Evolutionary conservation across 2,329 filamentous ascomycete genomes (phyloP), one percentile per base, ranked within the genome.

Genomic region (Cladosporium sphaerospermum): DNA sequence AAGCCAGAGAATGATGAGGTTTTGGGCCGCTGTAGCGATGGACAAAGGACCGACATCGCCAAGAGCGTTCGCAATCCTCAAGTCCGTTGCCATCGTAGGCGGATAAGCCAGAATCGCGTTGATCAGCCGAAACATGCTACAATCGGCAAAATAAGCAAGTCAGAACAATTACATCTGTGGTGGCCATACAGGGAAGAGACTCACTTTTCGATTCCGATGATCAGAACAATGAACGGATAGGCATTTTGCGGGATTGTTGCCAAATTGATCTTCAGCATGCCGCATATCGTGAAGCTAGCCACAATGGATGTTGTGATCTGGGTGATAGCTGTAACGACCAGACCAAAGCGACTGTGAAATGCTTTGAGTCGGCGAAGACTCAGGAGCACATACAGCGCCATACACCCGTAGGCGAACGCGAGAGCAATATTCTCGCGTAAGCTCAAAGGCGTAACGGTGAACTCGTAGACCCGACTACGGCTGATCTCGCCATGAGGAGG

Each of bases 201-300:
- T 50, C 18, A 50, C 47, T 91, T 90, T 62, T 90, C 87, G 32
- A 91, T 72, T 46, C 88, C 89, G 71, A 89, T 84, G 37, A 84
- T 80, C 37, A 90, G 76, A 8, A 91, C 80, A n/a, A 89, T 85
- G 9, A 89, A 78, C 0, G 88, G 88, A 64, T 90, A 92, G 34
- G 82, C 82, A 49, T 84, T 84, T 56, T 83, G 78, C 2, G 88
- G 88, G 46, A 92, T 85, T 58, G 81, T 82, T 9, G 85, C 87
- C 13, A 92, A 72, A 62, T 91, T 85, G 62, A 91, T 80, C 57
- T 85, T 84, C 57, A 89, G 78, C 43, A 89, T 77, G 33, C 86
- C 86, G 64, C 88, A 91, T 36, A 92, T 76, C 0, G 87, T 89
- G 63, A 92, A 88, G 67, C 86, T 90, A 3, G 86, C 88, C 69